Base-by-base conservation (phyloP, 169 alveolate genomes). In the Cystoisospora suis region DNA sequence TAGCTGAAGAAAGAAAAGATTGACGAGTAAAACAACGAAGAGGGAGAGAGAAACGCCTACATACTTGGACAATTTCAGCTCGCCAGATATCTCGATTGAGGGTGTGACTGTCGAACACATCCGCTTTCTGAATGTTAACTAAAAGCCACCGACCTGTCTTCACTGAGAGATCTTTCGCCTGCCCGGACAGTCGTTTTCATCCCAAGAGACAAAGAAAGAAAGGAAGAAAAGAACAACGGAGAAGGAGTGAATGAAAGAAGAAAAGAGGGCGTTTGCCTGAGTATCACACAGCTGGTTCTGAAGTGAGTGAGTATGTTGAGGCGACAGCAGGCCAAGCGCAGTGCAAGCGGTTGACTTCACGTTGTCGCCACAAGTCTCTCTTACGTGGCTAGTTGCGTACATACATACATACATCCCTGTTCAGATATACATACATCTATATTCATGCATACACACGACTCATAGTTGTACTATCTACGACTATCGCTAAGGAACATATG, bases 101-200 rank as follows among this genome's bases (percentile, higher is more conserved):
- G n/a, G 72, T 44, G 79, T 75, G 93, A 46, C 89, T 46, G 5
- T 79, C 93, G 75, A 89, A 89, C 27, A 72, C 93, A 38, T 89
- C 93, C 45, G 45, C 93, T 38, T 89, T 85, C 61, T 89, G 93
- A n/a, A 89, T 79, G 89, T 79, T 89, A 15, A 89, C 90, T 53
- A 89, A 77, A 27, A 89, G 93, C 93, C 93, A 89, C n/a, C 80
- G 77, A 32, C 77, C 65, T 40, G 77, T 80, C 27, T 4, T 42
- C 42, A 46, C n/a, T 85, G 70, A 61, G 65, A 81, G 70, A 75
- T 79, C 93, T 58, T 49, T 29, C 59, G 93, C 93, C 93, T 89
- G 85, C 49, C 32, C 23, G 38, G 36, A 59, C 79, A 34, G 59
- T 7, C 87, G 9, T 4, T 12, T n/a, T n/a, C 32, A 0, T 17